Evolutionary conservation across 306 rosid genomes (phyloP), one percentile per base, ranked within the genome.

Genomic region (Abrus pulchellus): DNA sequence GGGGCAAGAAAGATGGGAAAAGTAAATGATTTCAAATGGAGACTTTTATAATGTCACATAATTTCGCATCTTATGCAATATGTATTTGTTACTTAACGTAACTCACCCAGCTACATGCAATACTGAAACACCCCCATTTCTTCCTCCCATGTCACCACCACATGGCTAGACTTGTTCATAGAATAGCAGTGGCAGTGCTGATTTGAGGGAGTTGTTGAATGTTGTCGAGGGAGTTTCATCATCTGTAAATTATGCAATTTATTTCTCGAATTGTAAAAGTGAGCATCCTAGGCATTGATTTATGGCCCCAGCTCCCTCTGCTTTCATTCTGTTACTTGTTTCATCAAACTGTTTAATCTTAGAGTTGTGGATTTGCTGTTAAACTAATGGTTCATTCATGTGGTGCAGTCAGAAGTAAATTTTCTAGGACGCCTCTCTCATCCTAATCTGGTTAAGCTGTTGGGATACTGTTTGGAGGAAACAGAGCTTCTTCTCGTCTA

Each of bases 401-500:
- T 77, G 75, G 81, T 88, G 90, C 90, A 95, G 99, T 89, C 99
- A 5, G 99, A 95, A 69, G 94, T 95, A 44, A 76, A 84, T 79
- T 95, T 95, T 91, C 85, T 95, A 7, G 99, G 98, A 72, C 85
- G 94, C 36, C 92, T 95, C 30, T 91, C 96, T 73, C 99, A 95
- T 72, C 98, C 97, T 33, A 93, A 95, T 81, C 94, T 95, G 9
- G 99, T 95, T 50, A 95, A 89, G 86, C 87, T 95, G 45, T 61
- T 93, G 72, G 99, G 99, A 49, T 96, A 92, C 81, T 90, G 97
- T 74, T 90, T 84, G 89, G 98, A 95, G 85, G 98, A 89, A 7
- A 72, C 84, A 0, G 97, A 93, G 62, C 88, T 96, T 48, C 90
- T 96, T 74, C 97, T 93, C 4, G 87, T 91, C 20, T 96, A 93